Evolutionary conservation across 805 yeast species (phyloP), one percentile per base, ranked within the genome.

Genomic region (Starmerella cellae): DNA sequence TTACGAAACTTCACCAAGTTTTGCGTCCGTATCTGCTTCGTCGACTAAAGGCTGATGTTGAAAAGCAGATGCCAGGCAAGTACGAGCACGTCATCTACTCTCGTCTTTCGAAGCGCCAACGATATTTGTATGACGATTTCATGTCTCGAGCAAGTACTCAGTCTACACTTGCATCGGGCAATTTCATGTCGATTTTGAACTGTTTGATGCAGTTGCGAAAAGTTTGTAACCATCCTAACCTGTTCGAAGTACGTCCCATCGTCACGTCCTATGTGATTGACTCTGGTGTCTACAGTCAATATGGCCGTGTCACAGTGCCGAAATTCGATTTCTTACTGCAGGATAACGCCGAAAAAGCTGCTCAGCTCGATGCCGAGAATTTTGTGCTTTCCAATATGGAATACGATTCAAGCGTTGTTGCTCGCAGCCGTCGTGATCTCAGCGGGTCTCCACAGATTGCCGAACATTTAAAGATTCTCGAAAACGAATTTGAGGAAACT

Each of bases 31-130:
- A 88, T 55, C 65, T 91, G 31, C 65, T 91, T 46, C 75, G 99
- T 59, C 76, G 99, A 50, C 70, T 91, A 56, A 91, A 91, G 59
- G 84, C 82, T 18, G 99, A 91, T 61, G 99, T 91, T 13, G 99
- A 91, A 55, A 85, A 88, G 56, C 98, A 91, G 61, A 91, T 91
- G 98, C 99, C 99, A 1, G 95, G 82, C 0, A 91, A 91, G 57
- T 82, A 85, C 60, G 99, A 91, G 59, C 99, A 91, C 60, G 78
- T 91, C 45, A 77, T 91, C 5, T 83, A 82, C 58, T 93, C 98
- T 64, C 73, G 94, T 22, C 64, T 91, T 35, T 85, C 96, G 1
- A 85, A 91, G 54, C 73, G 99, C 50, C 99, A 91, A 59, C 65
- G 97, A 46, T 82, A 74, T 55, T 62, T 91, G 42, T 91, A 91